These are phyloP conservation scores for Thuja plicata DNA, from an alignment of 83 land plant genomes.

Conservation along the genomic window DNA sequence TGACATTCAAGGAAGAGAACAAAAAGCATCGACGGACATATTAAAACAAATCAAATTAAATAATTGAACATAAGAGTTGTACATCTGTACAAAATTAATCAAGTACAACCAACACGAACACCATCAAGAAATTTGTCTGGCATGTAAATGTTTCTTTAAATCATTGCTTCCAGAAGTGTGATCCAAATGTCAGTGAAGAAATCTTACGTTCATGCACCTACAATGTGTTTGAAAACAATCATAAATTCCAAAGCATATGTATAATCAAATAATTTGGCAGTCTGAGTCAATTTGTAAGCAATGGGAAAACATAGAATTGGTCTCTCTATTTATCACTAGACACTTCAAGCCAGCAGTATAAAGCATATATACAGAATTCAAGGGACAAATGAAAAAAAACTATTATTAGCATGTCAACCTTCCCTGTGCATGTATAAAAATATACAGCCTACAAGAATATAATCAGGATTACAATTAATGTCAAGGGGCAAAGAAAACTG, in stretches of 20 bases:
- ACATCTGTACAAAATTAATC: not conserved
- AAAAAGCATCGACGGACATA: not conserved
- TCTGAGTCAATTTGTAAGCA: not conserved
- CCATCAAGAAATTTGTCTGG: not conserved
- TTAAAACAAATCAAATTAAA: not conserved
- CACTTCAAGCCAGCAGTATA: not conserved
- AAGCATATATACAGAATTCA: not conserved
- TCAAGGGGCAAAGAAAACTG: not conserved
- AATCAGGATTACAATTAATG: not conserved
- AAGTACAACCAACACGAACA: not conserved
- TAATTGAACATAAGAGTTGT: not conserved
- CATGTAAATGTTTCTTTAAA: not conserved
- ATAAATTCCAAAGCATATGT: not conserved
- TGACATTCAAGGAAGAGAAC: not conserved
- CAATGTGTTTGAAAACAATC: not conserved
- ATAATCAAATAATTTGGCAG: not conserved
- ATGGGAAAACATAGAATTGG: not conserved
- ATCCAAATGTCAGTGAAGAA: not conserved
- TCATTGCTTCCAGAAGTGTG: not conserved
- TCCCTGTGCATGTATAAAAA: not conserved
- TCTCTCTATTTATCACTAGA: not conserved
- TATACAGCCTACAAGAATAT: not conserved
- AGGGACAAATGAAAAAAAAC: not conserved
- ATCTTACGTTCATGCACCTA: not conserved
- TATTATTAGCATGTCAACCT: not conserved